Evolutionary conservation across 805 yeast species (phyloP).

Genomic region (Pichia scutulata): DNA sequence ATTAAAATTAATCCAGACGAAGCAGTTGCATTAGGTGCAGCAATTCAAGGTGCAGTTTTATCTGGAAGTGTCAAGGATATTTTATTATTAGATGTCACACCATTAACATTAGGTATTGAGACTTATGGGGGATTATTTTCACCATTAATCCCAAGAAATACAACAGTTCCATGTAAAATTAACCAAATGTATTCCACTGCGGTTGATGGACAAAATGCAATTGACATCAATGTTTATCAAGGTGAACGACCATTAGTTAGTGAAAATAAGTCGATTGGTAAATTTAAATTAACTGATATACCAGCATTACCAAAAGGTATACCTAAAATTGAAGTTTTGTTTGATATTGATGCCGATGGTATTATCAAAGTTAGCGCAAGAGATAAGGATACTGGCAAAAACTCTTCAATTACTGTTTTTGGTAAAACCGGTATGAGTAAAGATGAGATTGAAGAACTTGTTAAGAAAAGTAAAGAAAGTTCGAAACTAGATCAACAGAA

Average conservation of each 20-base stretch:
- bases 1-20: constrained; percentile 93
- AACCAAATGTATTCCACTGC: constrained; percentile 93
- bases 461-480: constrained; percentile 80
- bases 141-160: constrained; percentile 77
- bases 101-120: constrained; percentile 88
- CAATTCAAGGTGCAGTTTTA: constrained; percentile 93
- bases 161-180: constrained; percentile 91
- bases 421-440: constrained; percentile 92
- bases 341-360: constrained; percentile 96
- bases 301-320: constrained; percentile 88
- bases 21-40: constrained; percentile 95
- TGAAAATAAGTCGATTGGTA: constrained; percentile 92
- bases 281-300: constrained; percentile 85
- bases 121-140: constrained; percentile 96
- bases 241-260: constrained; percentile 95
- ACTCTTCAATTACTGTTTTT: constrained; percentile 91
- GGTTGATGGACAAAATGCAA: constrained; percentile 90
- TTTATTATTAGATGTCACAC: constrained; percentile 80
- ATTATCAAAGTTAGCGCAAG: constrained; percentile 92
- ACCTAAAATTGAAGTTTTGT: constrained; percentile 85
- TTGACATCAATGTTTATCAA: constrained; percentile 94
- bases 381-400: constrained; percentile 90
- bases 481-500: constrained; percentile 62
- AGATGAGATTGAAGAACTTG: constrained; percentile 85
- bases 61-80: constrained; percentile 95